Base-by-base conservation (phyloP, 495 filamentous ascomycete species). In the Daldinia loculata region DNA sequence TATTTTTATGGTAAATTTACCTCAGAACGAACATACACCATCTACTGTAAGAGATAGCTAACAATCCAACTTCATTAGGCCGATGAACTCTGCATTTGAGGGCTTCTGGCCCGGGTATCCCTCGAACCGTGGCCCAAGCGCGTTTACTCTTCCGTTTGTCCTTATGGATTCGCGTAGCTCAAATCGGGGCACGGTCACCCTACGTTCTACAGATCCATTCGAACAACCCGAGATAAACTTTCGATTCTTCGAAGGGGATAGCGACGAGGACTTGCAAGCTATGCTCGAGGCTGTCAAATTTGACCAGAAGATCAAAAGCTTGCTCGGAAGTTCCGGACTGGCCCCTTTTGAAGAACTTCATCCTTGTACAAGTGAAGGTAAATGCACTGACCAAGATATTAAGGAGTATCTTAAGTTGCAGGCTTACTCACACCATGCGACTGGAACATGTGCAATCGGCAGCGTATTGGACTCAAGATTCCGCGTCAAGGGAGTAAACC, bases 371-470 rank as follows among this genome's bases (percentile, higher is more conserved):
- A 58, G 67, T 22, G 69, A 63, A 38, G 17, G 50, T 45, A 62
- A 66, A 39, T 79, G 77, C 63, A 75, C 74, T 14, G 78, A 79
- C 30, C 71, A 75, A 14, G 66, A 67, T 36, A 75, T 82, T 64
- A 77, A 57, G 55, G 77, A 77, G 62, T 77, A 73, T 61, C 64
- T 84, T 60, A 80, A 77, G 69, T 58, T 77, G 30, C 76, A 81
- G 61, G 75, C 76, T 6, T 85, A 78, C 59, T 84, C 79, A 36
- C 88, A 86, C 63, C 85, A 89, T 69, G 80, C 83, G 1, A 79
- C 77, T 2, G 82, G 85, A 3, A 88, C 86, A 0, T 88, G 86
- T 69, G 83, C 81, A 15, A 87, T 89, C 74, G 87, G 87, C 0
- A 78, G 74, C 26, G 72, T 78, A 0, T 70, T 90, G 6, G 85